Base-by-base conservation (phyloP, 768 basidiomycete genomes). In the Pleurotus tuber-regium region DNA sequence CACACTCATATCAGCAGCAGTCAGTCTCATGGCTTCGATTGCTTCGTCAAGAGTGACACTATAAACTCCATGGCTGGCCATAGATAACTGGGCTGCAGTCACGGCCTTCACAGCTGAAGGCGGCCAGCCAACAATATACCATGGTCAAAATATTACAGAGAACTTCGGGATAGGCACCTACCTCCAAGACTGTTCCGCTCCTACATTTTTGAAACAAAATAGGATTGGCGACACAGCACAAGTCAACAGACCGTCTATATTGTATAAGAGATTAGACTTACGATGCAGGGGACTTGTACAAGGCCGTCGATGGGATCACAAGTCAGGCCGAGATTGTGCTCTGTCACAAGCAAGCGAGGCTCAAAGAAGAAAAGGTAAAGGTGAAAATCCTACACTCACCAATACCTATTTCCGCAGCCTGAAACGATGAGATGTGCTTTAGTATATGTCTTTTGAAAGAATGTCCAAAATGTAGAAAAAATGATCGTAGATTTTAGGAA, bases 211-310 rank as follows among this genome's bases (percentile, higher is more conserved):
- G 7, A 54, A 50, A n/a, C n/a, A n/a, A n/a, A n/a, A n/a, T n/a
- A n/a, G n/a, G n/a, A n/a, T n/a, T n/a, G n/a, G n/a, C n/a, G n/a
- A n/a, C n/a, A n/a, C n/a, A n/a, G n/a, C n/a, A n/a, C n/a, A n/a
- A n/a, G n/a, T n/a, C n/a, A n/a, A n/a, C n/a, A n/a, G n/a, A n/a
- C n/a, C n/a, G n/a, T n/a, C n/a, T n/a, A n/a, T n/a, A n/a, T n/a
- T n/a, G n/a, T n/a, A n/a, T n/a, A n/a, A n/a, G n/a, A n/a, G n/a
- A n/a, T n/a, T n/a, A n/a, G 43, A 70, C 86, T 61, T 68, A 93
- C 93, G 52, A 97, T 97, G 64, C 96, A 98, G 4, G 95, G 95
- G 6, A 97, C 92, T 65, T 97, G 92, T 2, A 96, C 93, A 9
- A 95, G 77, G 0, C 93, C 92, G 57, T 92, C 91, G 51, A 93